phyloP scores from a whole-genome alignment of 2,329 filamentous ascomycete species.

The Fusarium sp. region DNA sequence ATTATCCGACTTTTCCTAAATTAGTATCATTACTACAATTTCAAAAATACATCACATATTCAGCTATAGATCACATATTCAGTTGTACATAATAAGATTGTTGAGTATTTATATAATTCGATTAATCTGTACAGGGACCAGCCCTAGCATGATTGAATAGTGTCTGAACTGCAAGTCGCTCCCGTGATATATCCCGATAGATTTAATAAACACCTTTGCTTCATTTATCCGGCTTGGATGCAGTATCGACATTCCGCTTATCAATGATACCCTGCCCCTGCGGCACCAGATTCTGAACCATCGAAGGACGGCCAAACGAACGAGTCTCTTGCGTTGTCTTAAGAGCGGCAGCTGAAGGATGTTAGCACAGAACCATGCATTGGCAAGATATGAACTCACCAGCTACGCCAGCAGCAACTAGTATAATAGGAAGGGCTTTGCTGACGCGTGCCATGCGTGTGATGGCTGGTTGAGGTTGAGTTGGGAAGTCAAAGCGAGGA shows the following conservation, averaged over 20 bases:
- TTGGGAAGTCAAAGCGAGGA: conserved; percentile 40
- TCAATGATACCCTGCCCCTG: conserved; percentile 14
- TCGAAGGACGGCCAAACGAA: not conserved
- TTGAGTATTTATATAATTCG: not conserved
- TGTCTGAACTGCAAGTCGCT: conserved; percentile 2
- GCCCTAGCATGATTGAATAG: conserved; percentile 15
- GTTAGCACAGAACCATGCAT: not conserved
- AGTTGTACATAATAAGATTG: no score
- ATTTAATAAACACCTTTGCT: not conserved
- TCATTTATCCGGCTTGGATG: conserved; percentile 18
- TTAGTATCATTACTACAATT: no score
- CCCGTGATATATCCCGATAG: not conserved
- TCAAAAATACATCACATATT: no score
- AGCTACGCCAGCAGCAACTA: conserved; percentile 26
- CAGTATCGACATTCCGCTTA: not conserved
- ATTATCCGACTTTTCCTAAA: no score
- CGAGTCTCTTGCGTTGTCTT: conserved; percentile 27
- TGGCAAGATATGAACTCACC: not conserved
- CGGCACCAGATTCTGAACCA: conserved; percentile 17
- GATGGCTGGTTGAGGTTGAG: conserved; percentile 21
- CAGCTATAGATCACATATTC: no score
- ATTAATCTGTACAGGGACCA: conserved; percentile 18
- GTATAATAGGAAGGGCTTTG: conserved; percentile 32
- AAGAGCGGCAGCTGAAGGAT: conserved; percentile 20
- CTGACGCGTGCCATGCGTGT: conserved; percentile 36